phyloP scores from a whole-genome alignment of 164 flowering plant species.

The Magnolia changhungtana region DNA sequence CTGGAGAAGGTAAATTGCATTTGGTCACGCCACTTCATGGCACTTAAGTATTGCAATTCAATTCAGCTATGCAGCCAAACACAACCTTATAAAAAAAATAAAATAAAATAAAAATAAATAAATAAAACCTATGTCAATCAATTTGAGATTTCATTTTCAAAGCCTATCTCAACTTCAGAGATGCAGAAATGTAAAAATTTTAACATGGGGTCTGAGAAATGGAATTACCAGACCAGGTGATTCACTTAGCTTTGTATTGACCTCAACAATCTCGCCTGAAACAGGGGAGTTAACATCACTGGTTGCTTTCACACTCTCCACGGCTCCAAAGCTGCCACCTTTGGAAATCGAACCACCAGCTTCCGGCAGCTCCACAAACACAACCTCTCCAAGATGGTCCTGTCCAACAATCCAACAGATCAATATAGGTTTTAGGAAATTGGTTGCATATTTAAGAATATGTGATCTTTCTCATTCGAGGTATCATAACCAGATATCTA shows the following conservation, averaged over 20 bases:
- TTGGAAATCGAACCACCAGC: conserved; percentile 44
- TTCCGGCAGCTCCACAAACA: conserved; percentile 94
- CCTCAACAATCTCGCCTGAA: conserved; percentile 84
- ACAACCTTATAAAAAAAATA: too few species aligned
- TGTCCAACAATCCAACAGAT: conserved; percentile 15
- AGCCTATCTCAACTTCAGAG: too few species aligned
- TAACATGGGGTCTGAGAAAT: neutral
- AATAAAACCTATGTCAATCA: too few species aligned
- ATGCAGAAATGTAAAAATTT: too few species aligned
- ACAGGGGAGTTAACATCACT: conserved; percentile 94
- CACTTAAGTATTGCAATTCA: too few species aligned
- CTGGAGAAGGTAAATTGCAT: too few species aligned
- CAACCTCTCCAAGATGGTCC: conserved; percentile 96
- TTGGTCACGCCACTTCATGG: too few species aligned
- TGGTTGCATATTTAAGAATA: neutral
- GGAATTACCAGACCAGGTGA: conserved; percentile 73
- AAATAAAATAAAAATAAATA: too few species aligned
- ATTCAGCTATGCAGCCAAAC: too few species aligned
- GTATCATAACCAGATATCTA: too few species aligned
- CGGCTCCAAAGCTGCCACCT: conserved; percentile 76
- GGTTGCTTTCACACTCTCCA: conserved; percentile 98
- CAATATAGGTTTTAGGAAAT: neutral
- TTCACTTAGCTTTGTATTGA: conserved; percentile 68
- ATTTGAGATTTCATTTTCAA: too few species aligned
- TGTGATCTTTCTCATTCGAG: too few species aligned